Evolutionary conservation across 768 basidiomycete genomes (phyloP), one percentile per base, ranked within the genome.

Genomic region (Suillus clintonianus): DNA sequence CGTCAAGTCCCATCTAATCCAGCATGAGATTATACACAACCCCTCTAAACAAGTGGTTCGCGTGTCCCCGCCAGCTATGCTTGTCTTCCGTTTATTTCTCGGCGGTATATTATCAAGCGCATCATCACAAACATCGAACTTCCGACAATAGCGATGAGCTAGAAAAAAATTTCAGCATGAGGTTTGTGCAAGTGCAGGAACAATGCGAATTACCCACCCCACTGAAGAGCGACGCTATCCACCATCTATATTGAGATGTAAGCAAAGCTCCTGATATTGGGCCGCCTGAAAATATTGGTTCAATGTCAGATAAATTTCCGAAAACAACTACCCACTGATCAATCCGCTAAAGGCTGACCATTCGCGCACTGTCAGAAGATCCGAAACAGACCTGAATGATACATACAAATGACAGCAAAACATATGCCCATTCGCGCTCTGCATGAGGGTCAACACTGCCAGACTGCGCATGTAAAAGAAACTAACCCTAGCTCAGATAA

Each of bases 221-320:
- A 32, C 81, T 77, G 67, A 87, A 89, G 8, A 87, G 62, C 6
- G 82, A 81, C 1, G 85, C 83, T 45, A 83, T 78, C 83, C 83
- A 86, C 88, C 88, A 89, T 3, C 81, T 68, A 63, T 82, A 86
- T 0, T 77, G 70, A 10, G 77, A 64, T 0, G 84, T 80, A 11
- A 89, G 80, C 27, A 88, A 73, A 4, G 85, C 82, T 0, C 88
- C 88, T 37, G 82, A 82, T 62, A 88, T 82, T 0, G 88, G 87
- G 0, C 84, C 83, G 6, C 86, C 86, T 80, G 5, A 41, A 57
- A 13, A 81, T 76, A 7, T 81, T 70, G 10, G 24, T 24, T 43
- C 30, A 41, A 41, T 1, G 22, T 17, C 5, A 48, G 13, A 10
- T 17, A 37, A 62, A 32, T 10, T 37, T 53, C 13, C 15, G 11